Evolutionary conservation across 257 asterid genomes (phyloP).

Genomic region (Solanum bukasovii): DNA sequence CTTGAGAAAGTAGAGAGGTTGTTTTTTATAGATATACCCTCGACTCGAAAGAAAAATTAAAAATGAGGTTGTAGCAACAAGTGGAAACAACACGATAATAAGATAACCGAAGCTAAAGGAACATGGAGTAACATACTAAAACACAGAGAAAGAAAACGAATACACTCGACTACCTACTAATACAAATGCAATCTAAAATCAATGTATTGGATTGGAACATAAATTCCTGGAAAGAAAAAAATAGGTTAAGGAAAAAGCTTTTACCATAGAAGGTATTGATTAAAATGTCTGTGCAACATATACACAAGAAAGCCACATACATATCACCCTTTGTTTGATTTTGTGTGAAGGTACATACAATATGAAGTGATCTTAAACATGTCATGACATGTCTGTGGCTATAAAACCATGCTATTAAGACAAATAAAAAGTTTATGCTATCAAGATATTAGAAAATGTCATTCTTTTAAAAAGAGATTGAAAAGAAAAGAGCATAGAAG

Average conservation of each 20-base stretch:
- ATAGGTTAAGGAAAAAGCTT: not conserved
- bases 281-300: not conserved
- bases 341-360: not conserved
- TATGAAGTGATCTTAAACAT: not conserved
- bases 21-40: not conserved
- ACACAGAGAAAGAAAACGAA: not conserved
- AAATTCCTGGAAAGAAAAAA: not conserved
- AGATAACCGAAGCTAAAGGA: not conserved
- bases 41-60: not conserved
- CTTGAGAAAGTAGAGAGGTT: not conserved
- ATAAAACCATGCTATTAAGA: not conserved
- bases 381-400: too few relatives aligned
- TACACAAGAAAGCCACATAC: not conserved
- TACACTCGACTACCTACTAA: not conserved
- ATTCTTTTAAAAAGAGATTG: not conserved
- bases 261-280: not conserved
- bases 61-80: not conserved
- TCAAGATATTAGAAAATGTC: not conserved
- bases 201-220: not conserved
- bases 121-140: not conserved
- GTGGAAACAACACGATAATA: not conserved
- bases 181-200: not conserved
- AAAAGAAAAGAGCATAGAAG: not conserved
- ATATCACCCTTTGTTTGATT: not conserved
- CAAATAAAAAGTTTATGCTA: too few relatives aligned